phyloP scores from a whole-genome alignment of 805 yeast genomes.

The Debaryomyces maramus region DNA sequence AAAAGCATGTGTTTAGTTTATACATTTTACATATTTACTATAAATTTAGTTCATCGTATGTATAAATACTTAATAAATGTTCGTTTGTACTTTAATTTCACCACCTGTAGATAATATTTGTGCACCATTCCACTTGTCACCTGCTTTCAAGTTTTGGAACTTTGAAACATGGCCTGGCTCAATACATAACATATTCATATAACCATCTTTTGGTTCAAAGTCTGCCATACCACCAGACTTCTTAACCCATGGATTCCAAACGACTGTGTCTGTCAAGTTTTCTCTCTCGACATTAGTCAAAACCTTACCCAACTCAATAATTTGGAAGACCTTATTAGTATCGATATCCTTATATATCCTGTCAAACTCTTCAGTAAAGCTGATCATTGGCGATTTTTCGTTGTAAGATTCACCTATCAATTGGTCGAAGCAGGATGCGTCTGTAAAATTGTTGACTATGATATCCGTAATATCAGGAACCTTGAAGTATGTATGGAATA shows the following conservation, averaged over 20 bases:
- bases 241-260: constrained; percentile 97
- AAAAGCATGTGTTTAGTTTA: constrained; percentile 1
- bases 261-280: constrained; percentile 71
- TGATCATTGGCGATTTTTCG: constrained; percentile 74
- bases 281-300: constrained; percentile 64
- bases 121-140: constrained; percentile 71
- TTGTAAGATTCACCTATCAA: constrained; percentile 58
- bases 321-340: constrained; percentile 56
- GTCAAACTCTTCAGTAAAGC: constrained; percentile 78
- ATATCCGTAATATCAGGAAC: constrained; percentile 78
- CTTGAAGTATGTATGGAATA: constrained; percentile 86
- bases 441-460: constrained; percentile 74
- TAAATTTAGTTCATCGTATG: no score
- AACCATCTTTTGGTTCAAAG: constrained; percentile 84
- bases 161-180: constrained; percentile 90
- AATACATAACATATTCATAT: constrained; percentile 83
- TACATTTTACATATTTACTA: not conserved
- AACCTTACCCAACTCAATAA: constrained; percentile 70
- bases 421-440: constrained; percentile 74
- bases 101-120: constrained; percentile 62
- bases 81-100: constrained; percentile 59
- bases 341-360: constrained; percentile 72
- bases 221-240: constrained; percentile 84
- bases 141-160: constrained; percentile 64
- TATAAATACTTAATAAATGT: constrained; percentile 26